These are phyloP conservation scores for Cercospora zeina DNA, from an alignment of 2,329 filamentous ascomycete genomes.

Conservation along the genomic window DNA sequence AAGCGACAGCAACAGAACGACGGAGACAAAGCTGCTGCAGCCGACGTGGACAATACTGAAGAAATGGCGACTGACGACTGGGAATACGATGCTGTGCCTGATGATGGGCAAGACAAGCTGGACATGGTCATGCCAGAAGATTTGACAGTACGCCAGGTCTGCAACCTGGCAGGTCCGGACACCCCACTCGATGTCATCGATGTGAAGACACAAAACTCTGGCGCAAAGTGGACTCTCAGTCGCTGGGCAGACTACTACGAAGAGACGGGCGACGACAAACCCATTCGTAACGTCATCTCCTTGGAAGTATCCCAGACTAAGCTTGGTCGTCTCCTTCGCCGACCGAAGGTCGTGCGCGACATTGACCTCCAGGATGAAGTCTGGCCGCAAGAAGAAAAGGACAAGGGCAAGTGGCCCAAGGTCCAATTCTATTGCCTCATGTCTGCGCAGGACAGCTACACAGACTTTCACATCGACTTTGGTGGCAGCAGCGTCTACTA, in stretches of 20 bases:
- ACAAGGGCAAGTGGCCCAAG: conserved; percentile 59
- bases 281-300: conserved; percentile 68
- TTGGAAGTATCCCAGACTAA: conserved; percentile 66
- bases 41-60: conserved; percentile 38
- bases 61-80: conserved; percentile 43
- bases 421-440: conserved; percentile 70
- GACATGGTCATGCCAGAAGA: conserved; percentile 68
- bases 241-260: conserved; percentile 70
- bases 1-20: conserved; percentile 17
- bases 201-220: conserved; percentile 67
- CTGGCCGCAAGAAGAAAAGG: conserved; percentile 56
- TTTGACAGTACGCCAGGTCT: conserved; percentile 63
- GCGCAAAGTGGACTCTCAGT: conserved; percentile 64
- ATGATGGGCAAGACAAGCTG: conserved; percentile 64
- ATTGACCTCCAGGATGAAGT: conserved; percentile 59
- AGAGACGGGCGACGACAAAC: conserved; percentile 59
- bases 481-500: conserved; percentile 71
- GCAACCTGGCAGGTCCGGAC: conserved; percentile 63
- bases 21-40: conserved; percentile 9
- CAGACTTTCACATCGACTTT: conserved; percentile 72
- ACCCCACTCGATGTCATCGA: conserved; percentile 67
- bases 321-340: conserved; percentile 61
- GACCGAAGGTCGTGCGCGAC: conserved; percentile 65
- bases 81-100: conserved; percentile 52
- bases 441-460: conserved; percentile 70